Percentiles rank a stretch among this genome's conserved stretches.
Conservation (phyloP, 208 protist species). For the Acanthamoeba royreba region DNA sequence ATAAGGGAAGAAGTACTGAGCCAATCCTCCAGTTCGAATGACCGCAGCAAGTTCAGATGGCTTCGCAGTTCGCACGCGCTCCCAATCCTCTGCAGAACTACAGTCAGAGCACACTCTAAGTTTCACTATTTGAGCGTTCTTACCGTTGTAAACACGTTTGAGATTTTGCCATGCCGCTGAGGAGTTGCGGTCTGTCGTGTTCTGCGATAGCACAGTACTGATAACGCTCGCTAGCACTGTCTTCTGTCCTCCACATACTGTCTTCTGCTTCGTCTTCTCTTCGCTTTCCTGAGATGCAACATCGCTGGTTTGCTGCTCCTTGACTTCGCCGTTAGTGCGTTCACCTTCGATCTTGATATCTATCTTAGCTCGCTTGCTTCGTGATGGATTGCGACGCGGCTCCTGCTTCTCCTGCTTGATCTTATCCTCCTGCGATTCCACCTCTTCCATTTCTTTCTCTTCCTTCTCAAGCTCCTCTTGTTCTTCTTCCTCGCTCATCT, state of each 20-base stretch:
- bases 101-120: background rate
- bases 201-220: background rate
- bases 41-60: background rate
- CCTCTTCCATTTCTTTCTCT: background rate
- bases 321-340: background rate
- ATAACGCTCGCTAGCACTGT: background rate
- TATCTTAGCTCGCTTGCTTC: background rate
- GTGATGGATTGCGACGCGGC: background rate
- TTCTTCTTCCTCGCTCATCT: background rate
- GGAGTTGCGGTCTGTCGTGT: constrained; percentile 5
- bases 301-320: background rate
- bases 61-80: background rate
- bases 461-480: background rate
- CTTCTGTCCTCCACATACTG: background rate
- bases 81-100: background rate
- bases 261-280: background rate
- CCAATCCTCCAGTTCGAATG: background rate
- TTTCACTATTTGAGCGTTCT: background rate
- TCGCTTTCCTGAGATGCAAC: too few species aligned
- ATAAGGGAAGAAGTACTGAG: background rate
- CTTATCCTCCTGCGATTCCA: background rate
- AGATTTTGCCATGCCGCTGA: background rate
- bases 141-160: background rate
- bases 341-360: background rate
- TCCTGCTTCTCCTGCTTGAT: background rate